Base-by-base conservation (phyloP, 2,329 filamentous ascomycete species). In the Pseudofabraea citricarpa region DNA sequence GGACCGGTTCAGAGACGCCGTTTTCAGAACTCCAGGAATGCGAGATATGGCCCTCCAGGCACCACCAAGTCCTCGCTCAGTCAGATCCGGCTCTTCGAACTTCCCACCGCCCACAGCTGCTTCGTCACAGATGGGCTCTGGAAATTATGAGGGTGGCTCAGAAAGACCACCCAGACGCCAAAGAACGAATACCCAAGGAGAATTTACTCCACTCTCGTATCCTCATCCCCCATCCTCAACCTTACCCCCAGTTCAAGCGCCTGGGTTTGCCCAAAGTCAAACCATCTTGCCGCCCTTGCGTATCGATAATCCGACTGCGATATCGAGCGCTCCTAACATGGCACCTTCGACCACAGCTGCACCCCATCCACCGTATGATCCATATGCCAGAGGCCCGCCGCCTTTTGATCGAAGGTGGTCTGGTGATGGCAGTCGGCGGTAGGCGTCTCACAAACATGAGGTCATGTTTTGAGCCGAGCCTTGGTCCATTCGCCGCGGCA, bases 1-100 rank as follows among this genome's bases (percentile, higher is more conserved):
- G 39, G 83, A 90, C 56, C 78, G 85, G 38, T 75, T 90, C 49
- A 73, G 80, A 40, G 78, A 83, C n/a, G 65, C 88, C 24, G 69
- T 89, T 1, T 65, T 73, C 38, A 74, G 78, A 49, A 77, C 78
- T 4, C 75, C 80, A 2, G 72, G 74, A 22, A 73, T 76, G 50
- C 71, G 71, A 52, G 70, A 78, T 24, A 66, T 72, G 40, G 75
- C 72, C 4, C 70, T 70, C 42, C 65, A 70, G 39, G 72, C 70
- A 4, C 75, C 73, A 6, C 68, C 69, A n/a, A 80, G 74, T 55
- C 77, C 77, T 13, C 53, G 51, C 19, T 46, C 51, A 10, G 51
- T 54, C 45, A 47, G 55, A 31, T 40, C 51, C 7, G 46, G 47
- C 16, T 46, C 55, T 6, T 59, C 40, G 21, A 16, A 33, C 21